Evolutionary conservation across 2,329 filamentous ascomycete species (phyloP).

Genomic region (Coniochaeta hoffmannii): DNA sequence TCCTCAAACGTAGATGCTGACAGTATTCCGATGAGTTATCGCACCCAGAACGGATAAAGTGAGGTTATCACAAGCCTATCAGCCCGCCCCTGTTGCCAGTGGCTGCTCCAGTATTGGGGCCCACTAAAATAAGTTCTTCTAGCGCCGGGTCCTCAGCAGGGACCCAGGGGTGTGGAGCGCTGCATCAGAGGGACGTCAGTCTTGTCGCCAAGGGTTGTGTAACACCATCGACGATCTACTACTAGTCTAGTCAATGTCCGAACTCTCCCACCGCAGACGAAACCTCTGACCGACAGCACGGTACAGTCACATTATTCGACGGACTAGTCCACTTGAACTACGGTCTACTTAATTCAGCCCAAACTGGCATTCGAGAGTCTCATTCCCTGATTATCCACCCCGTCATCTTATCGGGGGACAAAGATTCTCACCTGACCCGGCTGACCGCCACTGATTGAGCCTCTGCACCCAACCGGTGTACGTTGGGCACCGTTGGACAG

Average conservation of each 20-base stretch:
- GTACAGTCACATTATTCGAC: background rate
- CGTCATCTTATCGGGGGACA: background rate
- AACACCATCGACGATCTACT: background rate
- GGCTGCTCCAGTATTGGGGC: background rate
- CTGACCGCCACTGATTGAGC: background rate
- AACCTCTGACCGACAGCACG: background rate
- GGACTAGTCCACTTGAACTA: background rate
- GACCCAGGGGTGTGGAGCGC: background rate
- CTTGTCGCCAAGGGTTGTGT: background rate
- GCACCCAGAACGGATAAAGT: background rate
- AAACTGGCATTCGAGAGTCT: background rate
- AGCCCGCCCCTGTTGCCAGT: background rate
- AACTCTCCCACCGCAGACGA: background rate
- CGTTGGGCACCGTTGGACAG: background rate
- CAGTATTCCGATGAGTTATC: too few species aligned
- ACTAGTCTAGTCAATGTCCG: too few species aligned
- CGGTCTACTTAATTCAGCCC: background rate
- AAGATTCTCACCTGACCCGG: background rate
- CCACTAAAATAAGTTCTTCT: conserved; percentile 1
- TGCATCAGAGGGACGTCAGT: background rate
- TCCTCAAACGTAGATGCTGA: too few species aligned
- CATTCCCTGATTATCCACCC: background rate
- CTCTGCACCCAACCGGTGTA: background rate
- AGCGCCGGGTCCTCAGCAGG: background rate
- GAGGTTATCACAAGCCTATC: background rate